Evolutionary conservation across 2,329 filamentous ascomycete genomes (phyloP), one percentile per base, ranked within the genome.

Genomic region (Sporothrix curviconia): DNA sequence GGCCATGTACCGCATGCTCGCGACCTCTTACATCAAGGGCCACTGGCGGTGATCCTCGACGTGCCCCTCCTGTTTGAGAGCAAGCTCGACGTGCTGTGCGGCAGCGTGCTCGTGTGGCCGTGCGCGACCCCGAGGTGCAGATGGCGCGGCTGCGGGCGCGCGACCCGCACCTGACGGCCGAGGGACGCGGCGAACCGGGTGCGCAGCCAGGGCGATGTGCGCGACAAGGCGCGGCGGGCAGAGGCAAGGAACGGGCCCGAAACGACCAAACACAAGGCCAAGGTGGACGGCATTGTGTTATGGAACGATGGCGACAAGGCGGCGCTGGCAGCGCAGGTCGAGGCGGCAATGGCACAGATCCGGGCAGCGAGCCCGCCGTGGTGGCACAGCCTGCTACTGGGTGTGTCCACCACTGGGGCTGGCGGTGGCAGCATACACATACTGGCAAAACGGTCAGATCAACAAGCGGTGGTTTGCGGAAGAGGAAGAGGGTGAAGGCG

Each of bases 21-120:
- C 90, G n/a, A 76, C 77, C 60, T 83, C 82, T 64, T 96, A 96
- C 67, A 56, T 94, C 14, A 73, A 73, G 1, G 92, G 94, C 0
- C 70, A 84, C 68, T 94, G 92, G 92, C 91, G 0, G 90, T 96
- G 4, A 87, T 99, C 36, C 78, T 97, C 15, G 94, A 99, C 68
- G 86, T 99, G 8, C 94, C 94, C 53, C 76, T 99, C 55, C 78
- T 99, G 42, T 96, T 96, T 66, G 94, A 99, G 77, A 87, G 84
- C 64, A 84, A 85, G 2, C 85, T 96, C 72, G 94, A 99, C 71
- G 76, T 84, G 40, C 82, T 95, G 63, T 96, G 92, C 68, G 91
- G 91, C 4, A 85, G 84, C 0, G 87, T 95, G 15, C 73, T 96
- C 60, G 91, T 99, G 92, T 97, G 2, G 91, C 87, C 0, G 91